Evolutionary conservation across 352 stramenopile species (phyloP).

Genomic region (Globisporangium splendens): DNA sequence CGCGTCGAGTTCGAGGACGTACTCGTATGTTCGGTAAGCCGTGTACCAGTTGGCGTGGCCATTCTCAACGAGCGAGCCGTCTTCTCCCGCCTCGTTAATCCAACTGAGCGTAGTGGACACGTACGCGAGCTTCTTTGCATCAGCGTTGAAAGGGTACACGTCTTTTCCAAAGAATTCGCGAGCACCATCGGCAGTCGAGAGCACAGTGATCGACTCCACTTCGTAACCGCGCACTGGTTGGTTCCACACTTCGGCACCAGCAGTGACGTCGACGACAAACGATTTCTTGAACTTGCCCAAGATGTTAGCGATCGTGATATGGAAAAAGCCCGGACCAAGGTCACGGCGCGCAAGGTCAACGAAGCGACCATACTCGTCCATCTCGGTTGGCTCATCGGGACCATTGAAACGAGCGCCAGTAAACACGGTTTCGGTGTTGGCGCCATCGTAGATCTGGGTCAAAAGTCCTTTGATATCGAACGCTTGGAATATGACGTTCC

Average conservation of each 20-base stretch:
- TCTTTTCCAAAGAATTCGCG: no score
- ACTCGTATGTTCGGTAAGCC: slow-evolving; percentile 1
- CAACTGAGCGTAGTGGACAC: no score
- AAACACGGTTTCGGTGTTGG: slow-evolving; percentile 9
- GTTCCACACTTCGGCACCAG: no score
- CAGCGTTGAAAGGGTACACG: no score
- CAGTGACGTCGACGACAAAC: slow-evolving; percentile 11
- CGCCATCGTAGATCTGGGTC: slow-evolving; percentile 15
- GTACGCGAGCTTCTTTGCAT: no score
- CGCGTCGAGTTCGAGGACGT: slow-evolving; percentile 1
- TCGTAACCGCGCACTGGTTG: no score
- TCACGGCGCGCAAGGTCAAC: slow-evolving; percentile 9
- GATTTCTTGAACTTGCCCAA: slow-evolving; percentile 12
- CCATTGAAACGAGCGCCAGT: slow-evolving; percentile 17
- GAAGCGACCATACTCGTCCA: slow-evolving; percentile 14
- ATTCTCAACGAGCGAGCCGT: no score
- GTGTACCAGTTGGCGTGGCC: neutral
- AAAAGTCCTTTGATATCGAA: slow-evolving; percentile 18
- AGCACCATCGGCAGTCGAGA: no score
- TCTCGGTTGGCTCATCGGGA: slow-evolving; percentile 3
- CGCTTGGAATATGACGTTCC: slow-evolving; percentile 6
- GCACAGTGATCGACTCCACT: no score
- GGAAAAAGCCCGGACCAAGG: slow-evolving; percentile 16
- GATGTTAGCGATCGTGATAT: slow-evolving; percentile 15
- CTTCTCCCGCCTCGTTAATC: no score